Evolutionary conservation across 2,329 filamentous ascomycete genomes (phyloP).

Genomic region (Trichoderma hamatum): DNA sequence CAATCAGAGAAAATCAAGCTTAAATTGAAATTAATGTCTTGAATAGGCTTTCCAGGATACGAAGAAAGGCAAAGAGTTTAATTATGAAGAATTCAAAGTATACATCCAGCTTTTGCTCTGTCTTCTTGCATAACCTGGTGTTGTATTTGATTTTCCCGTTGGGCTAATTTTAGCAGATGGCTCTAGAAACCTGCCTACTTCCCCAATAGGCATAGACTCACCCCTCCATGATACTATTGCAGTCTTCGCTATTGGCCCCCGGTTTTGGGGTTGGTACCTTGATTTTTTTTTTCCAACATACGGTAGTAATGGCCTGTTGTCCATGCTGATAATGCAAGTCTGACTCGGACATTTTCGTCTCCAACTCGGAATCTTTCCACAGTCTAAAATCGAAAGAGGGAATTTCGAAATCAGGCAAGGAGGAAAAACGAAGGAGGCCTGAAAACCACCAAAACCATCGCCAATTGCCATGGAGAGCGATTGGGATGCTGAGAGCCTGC

Average conservation of each 20-base stretch:
- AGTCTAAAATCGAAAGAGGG: background rate
- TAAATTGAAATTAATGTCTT: background rate
- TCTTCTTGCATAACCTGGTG: background rate
- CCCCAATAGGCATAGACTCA: conserved; percentile 13
- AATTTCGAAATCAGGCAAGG: background rate
- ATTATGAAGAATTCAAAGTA: background rate
- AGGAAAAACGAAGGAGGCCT: background rate
- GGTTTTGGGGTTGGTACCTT: background rate
- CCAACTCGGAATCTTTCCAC: background rate
- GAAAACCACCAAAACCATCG: background rate
- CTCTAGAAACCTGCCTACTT: background rate
- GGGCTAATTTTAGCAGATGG: background rate
- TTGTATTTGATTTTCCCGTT: background rate
- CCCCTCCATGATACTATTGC: background rate
- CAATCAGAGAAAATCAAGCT: background rate
- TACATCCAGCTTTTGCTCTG: background rate
- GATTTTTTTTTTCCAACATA: conserved; percentile 8
- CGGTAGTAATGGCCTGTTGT: background rate
- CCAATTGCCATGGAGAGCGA: conserved; percentile 21
- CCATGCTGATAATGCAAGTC: conserved; percentile 12
- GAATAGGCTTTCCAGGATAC: background rate
- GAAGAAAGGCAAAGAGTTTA: background rate
- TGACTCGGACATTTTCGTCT: conserved; percentile 15
- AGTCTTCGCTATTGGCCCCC: background rate
- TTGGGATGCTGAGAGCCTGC: conserved; percentile 21